Evolutionary conservation across 176 grass and related monocot species (phyloP).

Genomic region (Tillandsia fasciculata): DNA sequence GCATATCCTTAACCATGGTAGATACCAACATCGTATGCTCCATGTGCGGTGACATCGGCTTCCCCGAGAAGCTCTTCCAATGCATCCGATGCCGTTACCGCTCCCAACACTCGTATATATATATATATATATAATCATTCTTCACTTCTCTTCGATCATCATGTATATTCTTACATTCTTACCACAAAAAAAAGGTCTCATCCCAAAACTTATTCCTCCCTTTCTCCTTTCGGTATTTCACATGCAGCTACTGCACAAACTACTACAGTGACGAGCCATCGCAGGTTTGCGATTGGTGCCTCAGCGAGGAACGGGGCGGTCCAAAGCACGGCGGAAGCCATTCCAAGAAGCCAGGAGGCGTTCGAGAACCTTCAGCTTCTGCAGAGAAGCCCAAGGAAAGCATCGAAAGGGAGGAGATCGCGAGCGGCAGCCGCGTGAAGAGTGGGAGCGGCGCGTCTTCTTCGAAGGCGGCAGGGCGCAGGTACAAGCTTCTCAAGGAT

Average conservation of each 20-base stretch:
- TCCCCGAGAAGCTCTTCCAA: constrained; percentile 93
- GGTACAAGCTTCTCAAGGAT: constrained; percentile 99
- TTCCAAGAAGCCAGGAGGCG: constrained; percentile 15
- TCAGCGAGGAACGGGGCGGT: constrained; percentile 39
- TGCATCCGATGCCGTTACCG: constrained; percentile 71
- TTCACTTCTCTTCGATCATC: not conserved
- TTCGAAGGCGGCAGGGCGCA: constrained; percentile 58
- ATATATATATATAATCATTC: constrained; percentile 14
- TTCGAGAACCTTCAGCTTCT: not conserved
- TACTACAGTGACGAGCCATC: constrained; percentile 57
- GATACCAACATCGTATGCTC: constrained; percentile 46
- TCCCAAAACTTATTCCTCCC: not conserved
- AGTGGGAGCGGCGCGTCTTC: constrained; percentile 17
- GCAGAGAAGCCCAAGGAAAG: constrained; percentile 23
- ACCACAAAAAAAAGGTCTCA: not conserved
- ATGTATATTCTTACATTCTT: too few relatives aligned
- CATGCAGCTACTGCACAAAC: constrained; percentile 84
- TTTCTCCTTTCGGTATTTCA: not conserved
- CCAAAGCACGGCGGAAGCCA: constrained; percentile 22
- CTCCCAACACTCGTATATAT: constrained; percentile 68
- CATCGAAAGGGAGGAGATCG: not conserved
- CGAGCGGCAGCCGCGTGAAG: constrained; percentile 8
- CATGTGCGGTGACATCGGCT: constrained; percentile 98
- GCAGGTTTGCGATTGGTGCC: constrained; percentile 83
- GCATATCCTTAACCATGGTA: constrained; percentile 15